Evolutionary conservation across 495 filamentous ascomycete genomes (phyloP), one percentile per base, ranked within the genome.

Genomic region (Aspergillus steynii): DNA sequence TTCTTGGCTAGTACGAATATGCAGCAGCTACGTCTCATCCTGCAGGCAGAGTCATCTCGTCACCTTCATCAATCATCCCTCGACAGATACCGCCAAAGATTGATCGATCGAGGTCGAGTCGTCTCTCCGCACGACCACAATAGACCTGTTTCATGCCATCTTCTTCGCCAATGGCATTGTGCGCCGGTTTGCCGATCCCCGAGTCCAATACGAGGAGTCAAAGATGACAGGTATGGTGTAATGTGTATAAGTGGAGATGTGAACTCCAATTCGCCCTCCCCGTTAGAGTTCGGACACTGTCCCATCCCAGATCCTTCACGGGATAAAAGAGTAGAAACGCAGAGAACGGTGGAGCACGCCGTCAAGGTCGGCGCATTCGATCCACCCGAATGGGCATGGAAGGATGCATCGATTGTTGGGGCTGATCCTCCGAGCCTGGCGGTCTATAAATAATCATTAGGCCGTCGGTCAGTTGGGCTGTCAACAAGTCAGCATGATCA

Each of bases 171-270:
- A 42, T 42, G 37, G 9, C 37, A 42, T 42, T 42, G 31, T 9
- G 6, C 37, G 3, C 10, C 9, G 9, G 9, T 4, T 14, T 12
- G 37, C 37, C 12, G 37, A 42, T 42, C 37, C 9, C 8, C 3
- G 37, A 12, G 37, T 42, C 37, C 37, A 42, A 42, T 42, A 42
- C 37, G 37, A 42, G 37, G 37, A 62, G 50, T 53, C 37, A 51
- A 32, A 15, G 57, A 52, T 25, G 50, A 68, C 66, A 62, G 51
- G 65, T 59, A 67, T 67, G 64, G 31, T 7, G 31, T 34, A 7
- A 20, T 20, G 31, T 34, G 31, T 9, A 34, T 5, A 34, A 1
- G 31, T 34, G 31, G 31, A 34, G 31, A 34, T 34, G 31, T 9
- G 31, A 34, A 34, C 6, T 34, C 5, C 31, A 34, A 34, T 9